Evolutionary conservation across 129 eudicot species (phyloP).

Genomic region (Ambrosia trifida): DNA sequence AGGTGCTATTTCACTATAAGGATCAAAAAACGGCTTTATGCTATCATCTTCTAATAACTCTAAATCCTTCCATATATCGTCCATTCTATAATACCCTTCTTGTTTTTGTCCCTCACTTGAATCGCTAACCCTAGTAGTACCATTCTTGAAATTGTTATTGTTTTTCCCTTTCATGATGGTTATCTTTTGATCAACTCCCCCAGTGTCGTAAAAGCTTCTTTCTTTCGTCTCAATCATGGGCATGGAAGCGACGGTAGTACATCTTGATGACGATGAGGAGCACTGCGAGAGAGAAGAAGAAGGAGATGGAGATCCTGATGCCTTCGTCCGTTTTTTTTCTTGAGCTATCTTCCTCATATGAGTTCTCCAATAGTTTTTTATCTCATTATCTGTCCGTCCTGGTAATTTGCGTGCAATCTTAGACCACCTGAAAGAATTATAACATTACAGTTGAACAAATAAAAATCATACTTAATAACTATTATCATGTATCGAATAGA

Average conservation of each 20-base stretch:
- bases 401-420: constrained; percentile 81
- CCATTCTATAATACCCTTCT: constrained; percentile 48
- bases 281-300: constrained; percentile 39
- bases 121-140: constrained; percentile 21
- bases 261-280: constrained; percentile 42
- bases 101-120: constrained; percentile 8
- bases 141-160: constrained; percentile 18
- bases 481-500: background rate
- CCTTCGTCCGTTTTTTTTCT: constrained; percentile 45
- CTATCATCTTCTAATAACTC: constrained; percentile 38
- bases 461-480: background rate
- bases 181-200: constrained; percentile 30
- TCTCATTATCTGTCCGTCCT: constrained; percentile 90
- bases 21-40: constrained; percentile 46
- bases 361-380: constrained; percentile 92
- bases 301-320: constrained; percentile 30
- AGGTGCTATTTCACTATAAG: constrained; percentile 41
- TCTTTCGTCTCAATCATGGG: constrained; percentile 32
- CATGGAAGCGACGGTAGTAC: constrained; percentile 31
- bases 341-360: constrained; percentile 82
- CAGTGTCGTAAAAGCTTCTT: constrained; percentile 52
- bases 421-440: constrained; percentile 68
- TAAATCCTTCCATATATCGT: constrained; percentile 77
- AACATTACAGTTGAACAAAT: background rate
- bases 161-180: constrained; percentile 21